Conservation (phyloP, 169 alveolate species). For the Cryptosporidium felis region DNA sequence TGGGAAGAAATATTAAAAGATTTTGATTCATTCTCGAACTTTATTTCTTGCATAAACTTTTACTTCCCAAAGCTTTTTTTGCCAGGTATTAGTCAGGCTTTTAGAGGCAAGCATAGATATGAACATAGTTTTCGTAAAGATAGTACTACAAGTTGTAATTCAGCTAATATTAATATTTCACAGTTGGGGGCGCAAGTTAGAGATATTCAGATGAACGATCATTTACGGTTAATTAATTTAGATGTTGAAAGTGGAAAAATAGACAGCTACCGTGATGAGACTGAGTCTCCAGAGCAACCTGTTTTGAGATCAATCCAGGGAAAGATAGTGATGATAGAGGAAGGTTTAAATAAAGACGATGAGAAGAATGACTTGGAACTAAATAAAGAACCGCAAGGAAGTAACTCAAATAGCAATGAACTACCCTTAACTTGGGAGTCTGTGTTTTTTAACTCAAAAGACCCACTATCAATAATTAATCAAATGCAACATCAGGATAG, state of each 20-base stretch:
- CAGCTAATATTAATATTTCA: background rate
- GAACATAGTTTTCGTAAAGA: background rate
- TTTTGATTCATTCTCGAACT: slow-evolving; percentile 48
- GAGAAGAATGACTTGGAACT: background rate
- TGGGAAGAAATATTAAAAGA: slow-evolving; percentile 34
- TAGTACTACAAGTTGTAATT: background rate
- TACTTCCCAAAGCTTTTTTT: background rate
- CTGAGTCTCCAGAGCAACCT: slow-evolving; percentile 49
- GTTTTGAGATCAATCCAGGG: slow-evolving; percentile 41
- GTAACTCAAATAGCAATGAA: background rate
- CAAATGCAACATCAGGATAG: slow-evolving; percentile 37
- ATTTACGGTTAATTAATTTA: too few relatives aligned
- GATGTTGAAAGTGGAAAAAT: background rate
- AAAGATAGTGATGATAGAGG: slow-evolving; percentile 11
- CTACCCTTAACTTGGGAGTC: slow-evolving; percentile 69
- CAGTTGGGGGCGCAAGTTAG: too few relatives aligned
- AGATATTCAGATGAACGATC: too few relatives aligned
- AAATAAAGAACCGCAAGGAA: background rate
- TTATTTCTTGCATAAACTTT: slow-evolving; percentile 35
- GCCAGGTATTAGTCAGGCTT: slow-evolving; percentile 59
- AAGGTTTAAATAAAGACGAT: background rate
- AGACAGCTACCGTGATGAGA: slow-evolving; percentile 9
- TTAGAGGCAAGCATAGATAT: slow-evolving; percentile 12
- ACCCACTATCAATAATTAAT: slow-evolving; percentile 45
- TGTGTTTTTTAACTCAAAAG: slow-evolving; percentile 36